Base-by-base conservation (phyloP, 768 basidiomycete species). In the Agaricus sinodeliciosus region DNA sequence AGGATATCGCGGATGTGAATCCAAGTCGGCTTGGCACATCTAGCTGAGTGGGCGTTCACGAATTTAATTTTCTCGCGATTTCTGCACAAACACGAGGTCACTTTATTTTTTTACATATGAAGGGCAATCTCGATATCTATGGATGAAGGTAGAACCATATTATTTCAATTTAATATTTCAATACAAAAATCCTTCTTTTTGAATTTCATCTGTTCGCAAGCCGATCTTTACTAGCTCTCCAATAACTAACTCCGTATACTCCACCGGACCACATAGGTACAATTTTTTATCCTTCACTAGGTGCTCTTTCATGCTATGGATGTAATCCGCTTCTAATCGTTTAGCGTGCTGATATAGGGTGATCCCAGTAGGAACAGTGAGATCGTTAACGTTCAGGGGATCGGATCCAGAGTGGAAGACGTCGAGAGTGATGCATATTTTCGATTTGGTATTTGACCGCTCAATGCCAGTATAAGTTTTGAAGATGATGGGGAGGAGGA, bases 241-340 rank as follows among this genome's bases (percentile, higher is more conserved):
- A n/a, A 73, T 43, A 1, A 72, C 66, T 25, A 61, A 60, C 42
- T 66, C 60, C 60, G 80, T 78, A 48, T 79, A 81, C 2, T 58
- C 60, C 19, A 63, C 66, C 1, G 80, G 75, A 3, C 81, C 81
- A 61, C 81, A 82, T 11, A 83, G 42, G 55, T 72, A 82, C 0
- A 66, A 60, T n/a, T 68, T 62, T 41, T 66, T 63, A 11, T 59
- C 64, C 19, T 59, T 64, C 19, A 36, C 37, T 6, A 65, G 8
- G 1, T 58, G 62, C 37, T 16, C 55, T 48, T 60, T 46, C 25
- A n/a, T 39, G 12, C 16, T 9, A 28, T 48, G 53, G 43, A 67
- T 63, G 36, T 54, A 58, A 4, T 50, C 46, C 18, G 27, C 51
- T 34, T 58, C 59, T 34, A 69, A 36, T 42, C 67, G 65, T 25